These are phyloP conservation scores for Botrytis sinoallii DNA, from an alignment of 2,329 filamentous ascomycete genomes.

Conservation along the genomic window DNA sequence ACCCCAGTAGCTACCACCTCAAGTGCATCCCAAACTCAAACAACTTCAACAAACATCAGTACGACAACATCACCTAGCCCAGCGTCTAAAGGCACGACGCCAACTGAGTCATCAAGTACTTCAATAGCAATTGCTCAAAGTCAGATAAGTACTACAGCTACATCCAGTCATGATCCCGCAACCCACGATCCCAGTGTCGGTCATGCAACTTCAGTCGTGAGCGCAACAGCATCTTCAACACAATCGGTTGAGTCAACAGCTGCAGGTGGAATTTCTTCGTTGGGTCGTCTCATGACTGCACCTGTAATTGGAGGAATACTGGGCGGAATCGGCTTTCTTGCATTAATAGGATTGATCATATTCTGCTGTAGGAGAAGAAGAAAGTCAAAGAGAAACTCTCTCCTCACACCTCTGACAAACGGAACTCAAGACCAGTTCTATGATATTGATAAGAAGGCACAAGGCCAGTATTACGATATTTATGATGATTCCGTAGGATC, in stretches of 20 bases:
- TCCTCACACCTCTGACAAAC: conserved; percentile 33
- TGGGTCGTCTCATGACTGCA: conserved; percentile 22
- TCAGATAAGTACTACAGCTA: conserved; percentile 26
- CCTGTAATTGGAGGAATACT: conserved; percentile 36
- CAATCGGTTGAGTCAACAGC: conserved; percentile 24
- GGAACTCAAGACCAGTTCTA: conserved; percentile 29
- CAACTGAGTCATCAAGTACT: conserved; percentile 31
- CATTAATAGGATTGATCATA: conserved; percentile 31
- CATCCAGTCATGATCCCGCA: conserved; percentile 5
- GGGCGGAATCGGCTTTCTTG: conserved; percentile 33
- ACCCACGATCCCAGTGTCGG: conserved; percentile 10
- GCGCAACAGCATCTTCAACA: conserved; percentile 22
- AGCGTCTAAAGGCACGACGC: conserved; percentile 31
- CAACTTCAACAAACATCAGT: background rate
- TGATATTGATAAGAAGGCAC: conserved; percentile 26
- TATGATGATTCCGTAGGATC: conserved; percentile 24
- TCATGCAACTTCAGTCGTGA: conserved; percentile 22
- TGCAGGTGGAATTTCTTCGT: conserved; percentile 27
- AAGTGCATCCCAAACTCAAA: conserved; percentile 8
- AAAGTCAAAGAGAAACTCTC: conserved; percentile 27
- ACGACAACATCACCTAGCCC: conserved; percentile 20
- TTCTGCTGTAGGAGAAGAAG: conserved; percentile 31
- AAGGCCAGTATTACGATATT: conserved; percentile 6
- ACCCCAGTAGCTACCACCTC: background rate
- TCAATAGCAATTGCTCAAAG: conserved; percentile 30